Evolutionary conservation across 176 grass and related monocot genomes (phyloP).

Genomic region (Carex littledalei): DNA sequence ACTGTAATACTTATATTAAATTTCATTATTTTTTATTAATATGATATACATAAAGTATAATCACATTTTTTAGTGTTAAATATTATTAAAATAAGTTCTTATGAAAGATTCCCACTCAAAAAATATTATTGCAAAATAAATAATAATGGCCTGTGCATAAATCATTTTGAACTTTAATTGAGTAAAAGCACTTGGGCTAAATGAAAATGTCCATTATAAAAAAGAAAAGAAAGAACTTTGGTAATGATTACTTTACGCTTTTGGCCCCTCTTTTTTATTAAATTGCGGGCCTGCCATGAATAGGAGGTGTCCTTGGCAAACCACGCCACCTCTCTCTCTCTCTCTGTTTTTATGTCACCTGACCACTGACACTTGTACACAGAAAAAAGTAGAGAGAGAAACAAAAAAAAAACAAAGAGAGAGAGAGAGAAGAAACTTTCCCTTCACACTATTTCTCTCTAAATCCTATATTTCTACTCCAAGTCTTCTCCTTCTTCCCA

Average conservation of each 20-base stretch:
- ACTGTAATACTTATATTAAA: background rate
- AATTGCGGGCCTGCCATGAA: background rate
- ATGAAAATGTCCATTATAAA: background rate
- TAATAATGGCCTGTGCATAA: background rate
- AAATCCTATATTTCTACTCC: conserved; percentile 19
- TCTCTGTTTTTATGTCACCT: conserved; percentile 31
- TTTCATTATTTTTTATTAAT: background rate
- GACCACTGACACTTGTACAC: conserved; percentile 45
- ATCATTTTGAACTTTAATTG: background rate
- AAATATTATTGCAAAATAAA: background rate
- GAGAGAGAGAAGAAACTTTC: conserved; percentile 13
- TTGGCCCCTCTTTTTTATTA: conserved; percentile 4
- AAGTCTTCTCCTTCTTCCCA: background rate
- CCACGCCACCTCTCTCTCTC: conserved; percentile 22
- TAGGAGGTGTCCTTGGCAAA: conserved; percentile 25
- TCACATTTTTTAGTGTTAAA: background rate
- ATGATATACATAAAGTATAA: background rate
- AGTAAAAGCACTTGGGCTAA: background rate
- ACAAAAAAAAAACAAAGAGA: background rate
- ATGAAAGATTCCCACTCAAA: background rate
- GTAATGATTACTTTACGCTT: conserved; percentile 21
- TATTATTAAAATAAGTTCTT: background rate
- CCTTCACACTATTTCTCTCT: conserved; percentile 27
- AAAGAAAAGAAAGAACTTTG: background rate
- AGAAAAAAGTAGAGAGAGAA: conserved; percentile 18